These are phyloP conservation scores for Psilocybe mexicana DNA, from an alignment of 1,284 basidiomycete species.

Conservation along the genomic window DNA sequence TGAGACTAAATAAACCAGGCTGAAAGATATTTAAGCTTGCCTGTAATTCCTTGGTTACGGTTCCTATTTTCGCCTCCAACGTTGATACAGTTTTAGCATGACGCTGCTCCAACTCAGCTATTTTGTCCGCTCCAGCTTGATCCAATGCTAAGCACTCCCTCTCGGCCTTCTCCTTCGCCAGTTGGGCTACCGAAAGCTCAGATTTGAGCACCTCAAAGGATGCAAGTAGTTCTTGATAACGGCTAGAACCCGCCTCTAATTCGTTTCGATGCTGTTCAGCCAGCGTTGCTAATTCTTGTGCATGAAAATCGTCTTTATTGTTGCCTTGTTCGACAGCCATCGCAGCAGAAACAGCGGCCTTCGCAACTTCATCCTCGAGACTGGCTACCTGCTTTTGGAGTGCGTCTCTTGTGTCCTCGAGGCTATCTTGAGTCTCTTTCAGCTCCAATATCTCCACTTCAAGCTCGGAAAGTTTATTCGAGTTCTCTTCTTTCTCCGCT, in stretches of 20 bases:
- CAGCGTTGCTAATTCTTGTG: conserved; percentile 41
- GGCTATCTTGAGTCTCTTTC: conserved; percentile 67
- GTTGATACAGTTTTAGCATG: conserved; percentile 53
- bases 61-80: conserved; percentile 57
- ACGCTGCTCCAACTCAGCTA: conserved; percentile 51
- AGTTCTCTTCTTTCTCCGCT: conserved; percentile 72
- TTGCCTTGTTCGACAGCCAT: conserved; percentile 53
- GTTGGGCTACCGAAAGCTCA: conserved; percentile 45
- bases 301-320: conserved; percentile 50
- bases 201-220: conserved; percentile 48
- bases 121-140: conserved; percentile 46
- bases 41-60: conserved; percentile 61
- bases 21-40: conserved; percentile 37
- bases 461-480: conserved; percentile 74
- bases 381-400: conserved; percentile 47
- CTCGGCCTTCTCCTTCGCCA: conserved; percentile 49
- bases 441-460: conserved; percentile 80
- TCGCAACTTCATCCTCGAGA: conserved; percentile 40
- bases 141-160: conserved; percentile 43
- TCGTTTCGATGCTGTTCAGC: conserved; percentile 48
- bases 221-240: conserved; percentile 45
- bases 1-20: conserved; percentile 4
- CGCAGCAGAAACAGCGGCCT: conserved; percentile 44
- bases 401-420: conserved; percentile 57
- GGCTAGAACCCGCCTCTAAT: conserved; percentile 44